These are phyloP conservation scores for Aegilops longissima DNA, from an alignment of 176 grass and related monocot genomes.

Conservation along the genomic window DNA sequence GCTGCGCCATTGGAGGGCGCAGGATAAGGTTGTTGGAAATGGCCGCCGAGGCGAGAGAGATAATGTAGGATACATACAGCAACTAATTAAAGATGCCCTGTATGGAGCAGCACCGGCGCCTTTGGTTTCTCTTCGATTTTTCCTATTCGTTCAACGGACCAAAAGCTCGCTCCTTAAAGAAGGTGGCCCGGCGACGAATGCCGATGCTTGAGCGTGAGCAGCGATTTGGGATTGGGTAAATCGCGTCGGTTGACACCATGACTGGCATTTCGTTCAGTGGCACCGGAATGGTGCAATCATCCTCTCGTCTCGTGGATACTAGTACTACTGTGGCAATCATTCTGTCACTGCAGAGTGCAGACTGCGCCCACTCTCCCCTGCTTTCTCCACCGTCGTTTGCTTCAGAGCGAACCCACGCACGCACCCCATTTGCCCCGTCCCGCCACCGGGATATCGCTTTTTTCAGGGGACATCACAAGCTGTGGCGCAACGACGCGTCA, in stretches of 20 bases:
- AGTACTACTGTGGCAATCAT: neutral
- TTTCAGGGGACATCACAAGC: neutral
- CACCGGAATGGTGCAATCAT: too few relatives aligned
- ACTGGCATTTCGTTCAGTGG: neutral
- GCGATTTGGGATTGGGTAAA: neutral
- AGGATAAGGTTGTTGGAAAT: conserved; percentile 27
- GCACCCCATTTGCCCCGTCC: conserved; percentile 54
- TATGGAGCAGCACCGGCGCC: neutral
- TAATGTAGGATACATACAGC: conserved; percentile 15
- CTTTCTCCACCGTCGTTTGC: neutral
- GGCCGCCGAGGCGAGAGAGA: neutral
- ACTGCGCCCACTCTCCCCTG: neutral
- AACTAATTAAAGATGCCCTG: neutral
- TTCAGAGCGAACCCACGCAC: neutral
- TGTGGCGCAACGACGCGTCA: neutral
- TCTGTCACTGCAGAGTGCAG: neutral
- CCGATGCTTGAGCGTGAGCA: too few relatives aligned
- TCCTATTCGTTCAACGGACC: neutral
- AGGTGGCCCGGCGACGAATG: too few relatives aligned
- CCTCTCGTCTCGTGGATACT: neutral
- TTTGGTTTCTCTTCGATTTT: neutral
- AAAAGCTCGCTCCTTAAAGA: too few relatives aligned
- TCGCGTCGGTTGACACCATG: neutral
- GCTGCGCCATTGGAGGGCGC: conserved; percentile 11
- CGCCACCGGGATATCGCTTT: neutral